Conservation (phyloP, 495 filamentous ascomycete species). For the Delitschia confertaspora region DNA sequence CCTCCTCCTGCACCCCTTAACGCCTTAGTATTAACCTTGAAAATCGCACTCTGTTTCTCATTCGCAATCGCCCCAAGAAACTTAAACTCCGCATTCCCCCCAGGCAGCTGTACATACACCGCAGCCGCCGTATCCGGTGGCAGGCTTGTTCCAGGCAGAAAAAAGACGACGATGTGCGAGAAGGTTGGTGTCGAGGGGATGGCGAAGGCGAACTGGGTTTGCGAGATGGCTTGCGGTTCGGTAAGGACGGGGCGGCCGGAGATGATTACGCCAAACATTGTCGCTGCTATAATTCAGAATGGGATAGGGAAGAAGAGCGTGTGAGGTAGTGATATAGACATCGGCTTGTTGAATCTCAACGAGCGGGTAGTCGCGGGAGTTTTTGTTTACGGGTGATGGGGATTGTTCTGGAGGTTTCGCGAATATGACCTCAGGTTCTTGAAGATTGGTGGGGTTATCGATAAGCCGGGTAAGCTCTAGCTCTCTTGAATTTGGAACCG, state of each 20-base stretch:
- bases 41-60: constrained; percentile 83
- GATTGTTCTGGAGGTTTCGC: too few relatives aligned
- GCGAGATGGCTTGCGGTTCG: constrained; percentile 49
- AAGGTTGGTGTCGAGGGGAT: constrained; percentile 52
- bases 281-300: background rate
- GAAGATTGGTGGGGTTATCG: too few relatives aligned
- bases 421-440: too few relatives aligned
- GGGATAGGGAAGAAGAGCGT: too few relatives aligned
- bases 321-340: too few relatives aligned
- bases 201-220: constrained; percentile 59
- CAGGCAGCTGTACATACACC: constrained; percentile 71
- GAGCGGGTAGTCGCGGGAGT: too few relatives aligned
- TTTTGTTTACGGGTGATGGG: too few relatives aligned
- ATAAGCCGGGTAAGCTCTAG: too few relatives aligned
- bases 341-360: too few relatives aligned
- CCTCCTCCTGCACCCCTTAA: constrained; percentile 29
- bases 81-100: constrained; percentile 48
- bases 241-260: constrained; percentile 53
- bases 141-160: constrained; percentile 68
- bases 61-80: constrained; percentile 82
- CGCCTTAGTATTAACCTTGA: constrained; percentile 48
- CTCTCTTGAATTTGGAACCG: too few relatives aligned
- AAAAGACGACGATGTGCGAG: constrained; percentile 78
- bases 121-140: constrained; percentile 72
- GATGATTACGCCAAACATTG: constrained; percentile 38